These are phyloP conservation scores for Cryptosporidium sp. DNA, from an alignment of 169 alveolate genomes.

Conservation along the genomic window DNA sequence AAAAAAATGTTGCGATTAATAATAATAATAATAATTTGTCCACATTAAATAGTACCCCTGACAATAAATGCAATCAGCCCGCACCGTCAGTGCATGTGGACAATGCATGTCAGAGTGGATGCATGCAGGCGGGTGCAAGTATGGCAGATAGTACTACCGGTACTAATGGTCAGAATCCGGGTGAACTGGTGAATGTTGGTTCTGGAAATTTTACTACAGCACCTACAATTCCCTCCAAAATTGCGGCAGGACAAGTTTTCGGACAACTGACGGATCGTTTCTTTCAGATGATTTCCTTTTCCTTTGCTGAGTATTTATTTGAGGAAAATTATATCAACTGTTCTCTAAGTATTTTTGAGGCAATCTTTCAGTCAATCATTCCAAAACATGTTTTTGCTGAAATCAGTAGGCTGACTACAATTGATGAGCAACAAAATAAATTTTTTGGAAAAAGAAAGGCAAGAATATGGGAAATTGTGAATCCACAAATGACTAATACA, in stretches of 20 bases:
- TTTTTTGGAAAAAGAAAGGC: conserved; percentile 12
- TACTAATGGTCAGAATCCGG: neutral
- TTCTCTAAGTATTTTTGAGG: conserved; percentile 45
- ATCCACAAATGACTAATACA: conserved; percentile 40
- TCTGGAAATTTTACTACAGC: neutral
- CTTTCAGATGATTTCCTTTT: conserved; percentile 47
- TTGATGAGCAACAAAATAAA: conserved; percentile 34
- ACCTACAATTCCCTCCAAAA: neutral
- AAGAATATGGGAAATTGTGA: conserved; percentile 25
- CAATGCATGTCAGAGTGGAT: conserved; percentile 6
- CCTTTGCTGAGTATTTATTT: conserved; percentile 52
- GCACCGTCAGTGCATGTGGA: neutral
- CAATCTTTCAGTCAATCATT: conserved; percentile 27
- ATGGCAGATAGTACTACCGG: neutral
- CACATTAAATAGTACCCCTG: neutral
- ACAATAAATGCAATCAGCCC: neutral
- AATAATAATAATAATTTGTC: neutral
- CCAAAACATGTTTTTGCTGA: conserved; percentile 63
- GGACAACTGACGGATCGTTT: conserved; percentile 20
- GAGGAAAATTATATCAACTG: conserved; percentile 59
- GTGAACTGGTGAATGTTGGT: neutral
- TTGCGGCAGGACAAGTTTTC: neutral
- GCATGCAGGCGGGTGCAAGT: conserved; percentile 11
- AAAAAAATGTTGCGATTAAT: too few relatives aligned
- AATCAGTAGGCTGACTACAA: conserved; percentile 17